A percentile compares a stretch with the other conserved stretches of the same genome.
phyloP scores from a whole-genome alignment of 1,284 basidiomycete genomes.

The Papiliotrema terrestris region DNA sequence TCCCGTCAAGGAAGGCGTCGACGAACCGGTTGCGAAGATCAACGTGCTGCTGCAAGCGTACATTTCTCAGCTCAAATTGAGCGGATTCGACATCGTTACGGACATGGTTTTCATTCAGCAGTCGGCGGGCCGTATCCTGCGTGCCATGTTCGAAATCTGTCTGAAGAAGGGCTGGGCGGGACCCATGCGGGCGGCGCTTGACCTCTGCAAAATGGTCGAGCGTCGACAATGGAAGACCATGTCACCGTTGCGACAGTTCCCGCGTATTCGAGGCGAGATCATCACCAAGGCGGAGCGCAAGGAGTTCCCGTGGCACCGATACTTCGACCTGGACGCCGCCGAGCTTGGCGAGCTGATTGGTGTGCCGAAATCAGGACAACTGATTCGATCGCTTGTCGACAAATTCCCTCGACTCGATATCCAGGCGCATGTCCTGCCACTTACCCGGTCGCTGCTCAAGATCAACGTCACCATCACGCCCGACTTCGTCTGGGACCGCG shows the following conservation, averaged over 20 bases:
- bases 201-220: conserved; percentile 97
- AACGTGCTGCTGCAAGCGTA: conserved; percentile 94
- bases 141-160: conserved; percentile 98
- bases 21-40: conserved; percentile 95
- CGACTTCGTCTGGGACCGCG: conserved; percentile 96
- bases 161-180: conserved; percentile 97
- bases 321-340: conserved; percentile 83
- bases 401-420: conserved; percentile 93
- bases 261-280: conserved; percentile 62
- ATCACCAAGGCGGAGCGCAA: conserved; percentile 92
- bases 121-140: conserved; percentile 87
- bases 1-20: conserved; percentile 93
- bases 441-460: conserved; percentile 80
- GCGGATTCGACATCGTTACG: conserved; percentile 93
- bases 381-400: conserved; percentile 92
- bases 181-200: conserved; percentile 83
- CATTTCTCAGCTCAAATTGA: conserved; percentile 90
- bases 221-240: conserved; percentile 95
- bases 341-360: conserved; percentile 94
- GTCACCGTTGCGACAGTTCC: conserved; percentile 96
- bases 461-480: conserved; percentile 89
- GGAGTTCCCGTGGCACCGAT: conserved; percentile 97
- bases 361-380: conserved; percentile 82
- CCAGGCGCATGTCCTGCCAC: conserved; percentile 90
- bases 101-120: conserved; percentile 98